Conservation (phyloP, 306 rosid genomes). For the Lathyrus sativus region DNA sequence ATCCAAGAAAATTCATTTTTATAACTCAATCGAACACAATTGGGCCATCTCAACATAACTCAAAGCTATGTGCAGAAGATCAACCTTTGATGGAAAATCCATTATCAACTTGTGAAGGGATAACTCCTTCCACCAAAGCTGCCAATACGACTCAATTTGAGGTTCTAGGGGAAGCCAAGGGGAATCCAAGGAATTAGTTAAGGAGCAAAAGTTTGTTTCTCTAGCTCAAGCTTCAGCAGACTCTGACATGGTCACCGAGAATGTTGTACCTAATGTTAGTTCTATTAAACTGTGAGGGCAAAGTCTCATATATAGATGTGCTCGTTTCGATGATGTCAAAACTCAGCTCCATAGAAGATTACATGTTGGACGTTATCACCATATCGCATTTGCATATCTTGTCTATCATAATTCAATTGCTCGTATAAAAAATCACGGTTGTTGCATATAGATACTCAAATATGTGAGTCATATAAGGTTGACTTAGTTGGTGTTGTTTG, state of each 20-base stretch:
- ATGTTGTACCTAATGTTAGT: slow-evolving; percentile 19
- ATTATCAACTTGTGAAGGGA: slow-evolving; percentile 41
- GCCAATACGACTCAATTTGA: slow-evolving; percentile 41
- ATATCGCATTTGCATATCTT: too few relatives aligned
- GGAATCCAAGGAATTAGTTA: slow-evolving; percentile 42
- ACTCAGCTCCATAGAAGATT: too few relatives aligned
- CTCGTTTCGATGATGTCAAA: too few relatives aligned
- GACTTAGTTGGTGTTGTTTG: too few relatives aligned
- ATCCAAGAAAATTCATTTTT: slow-evolving; percentile 55
- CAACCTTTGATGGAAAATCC: slow-evolving; percentile 45
- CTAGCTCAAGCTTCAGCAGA: slow-evolving; percentile 36
- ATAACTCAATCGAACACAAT: slow-evolving; percentile 43
- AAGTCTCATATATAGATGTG: too few relatives aligned
- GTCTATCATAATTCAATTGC: too few relatives aligned
- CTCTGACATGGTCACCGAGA: slow-evolving; percentile 40
- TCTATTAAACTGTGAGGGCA: slow-evolving; percentile 43
- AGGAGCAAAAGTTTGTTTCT: slow-evolving; percentile 48
- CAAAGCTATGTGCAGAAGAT: slow-evolving; percentile 45
- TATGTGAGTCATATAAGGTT: too few relatives aligned
- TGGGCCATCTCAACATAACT: slow-evolving; percentile 44
- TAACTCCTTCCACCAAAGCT: slow-evolving; percentile 45
- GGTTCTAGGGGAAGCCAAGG: slow-evolving; percentile 34
- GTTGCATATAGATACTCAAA: too few relatives aligned
- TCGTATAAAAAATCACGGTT: too few relatives aligned
- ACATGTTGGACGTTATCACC: too few relatives aligned